Evolutionary conservation across 495 filamentous ascomycete genomes (phyloP).

Genomic region (Trichodelitschia bisporula): DNA sequence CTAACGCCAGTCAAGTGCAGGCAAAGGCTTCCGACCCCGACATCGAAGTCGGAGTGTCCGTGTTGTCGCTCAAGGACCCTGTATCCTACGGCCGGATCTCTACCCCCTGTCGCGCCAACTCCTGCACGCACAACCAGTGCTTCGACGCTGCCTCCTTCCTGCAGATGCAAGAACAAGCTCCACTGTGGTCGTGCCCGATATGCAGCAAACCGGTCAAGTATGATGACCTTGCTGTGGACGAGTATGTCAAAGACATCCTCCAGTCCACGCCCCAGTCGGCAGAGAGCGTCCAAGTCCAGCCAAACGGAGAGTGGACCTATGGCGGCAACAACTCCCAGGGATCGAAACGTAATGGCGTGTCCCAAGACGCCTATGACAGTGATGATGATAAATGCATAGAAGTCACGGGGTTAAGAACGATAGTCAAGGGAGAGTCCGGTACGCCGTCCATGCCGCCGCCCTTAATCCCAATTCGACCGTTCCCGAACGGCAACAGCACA

Average conservation of each 20-base stretch:
- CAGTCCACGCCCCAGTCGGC: constrained; percentile 35
- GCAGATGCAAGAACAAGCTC: constrained; percentile 82
- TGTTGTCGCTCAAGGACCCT: constrained; percentile 81
- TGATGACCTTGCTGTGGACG: constrained; percentile 61
- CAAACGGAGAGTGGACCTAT: constrained; percentile 70
- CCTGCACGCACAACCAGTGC: constrained; percentile 79
- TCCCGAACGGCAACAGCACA: too few relatives aligned
- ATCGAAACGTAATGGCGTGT: background rate
- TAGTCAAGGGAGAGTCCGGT: constrained; percentile 9
- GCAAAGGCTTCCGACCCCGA: constrained; percentile 68
- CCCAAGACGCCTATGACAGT: constrained; percentile 2
- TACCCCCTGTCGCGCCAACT: constrained; percentile 50
- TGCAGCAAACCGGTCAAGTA: constrained; percentile 69
- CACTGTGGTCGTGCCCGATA: constrained; percentile 82
- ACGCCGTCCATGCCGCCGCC: constrained; percentile 3
- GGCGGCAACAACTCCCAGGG: too few relatives aligned
- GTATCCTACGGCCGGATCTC: constrained; percentile 62
- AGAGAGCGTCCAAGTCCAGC: constrained; percentile 77
- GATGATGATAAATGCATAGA: constrained; percentile 8
- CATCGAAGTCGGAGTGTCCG: constrained; percentile 61
- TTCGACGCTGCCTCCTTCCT: constrained; percentile 90
- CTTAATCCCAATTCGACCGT: too few relatives aligned
- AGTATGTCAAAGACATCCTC: constrained; percentile 83
- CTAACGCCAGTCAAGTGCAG: too few relatives aligned
- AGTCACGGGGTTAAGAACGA: too few relatives aligned